Conservation (phyloP, 768 basidiomycete species). For the Termitomyces heimii region DNA sequence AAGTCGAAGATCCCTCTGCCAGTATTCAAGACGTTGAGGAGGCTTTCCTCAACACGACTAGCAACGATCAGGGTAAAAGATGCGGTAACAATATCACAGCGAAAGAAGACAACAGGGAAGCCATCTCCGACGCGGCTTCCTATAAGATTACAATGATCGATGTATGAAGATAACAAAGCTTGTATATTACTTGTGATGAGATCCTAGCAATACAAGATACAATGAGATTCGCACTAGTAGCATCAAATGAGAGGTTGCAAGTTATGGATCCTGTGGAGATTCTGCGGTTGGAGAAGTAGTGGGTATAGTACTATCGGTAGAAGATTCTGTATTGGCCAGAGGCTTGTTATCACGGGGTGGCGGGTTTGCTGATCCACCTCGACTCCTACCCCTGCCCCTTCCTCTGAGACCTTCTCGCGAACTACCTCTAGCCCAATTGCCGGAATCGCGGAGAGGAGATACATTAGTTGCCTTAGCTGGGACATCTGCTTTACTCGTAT, state of each 20-base stretch:
- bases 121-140: slow-evolving; percentile 7
- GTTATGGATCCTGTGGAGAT: slow-evolving; percentile 3
- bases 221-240: neutral
- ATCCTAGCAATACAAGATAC: slow-evolving; percentile 8
- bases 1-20: slow-evolving; percentile 20
- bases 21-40: slow-evolving; percentile 15
- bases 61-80: neutral
- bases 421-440: slow-evolving; percentile 24
- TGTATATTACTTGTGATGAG: neutral
- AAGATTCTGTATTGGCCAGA: neutral
- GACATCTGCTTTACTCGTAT: slow-evolving; percentile 4
- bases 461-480: neutral
- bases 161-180: neutral
- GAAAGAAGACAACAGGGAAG: neutral
- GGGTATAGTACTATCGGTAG: slow-evolving; percentile 1
- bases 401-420: slow-evolving; percentile 20
- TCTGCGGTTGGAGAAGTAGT: slow-evolving; percentile 2
- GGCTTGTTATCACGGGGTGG: neutral
- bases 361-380: slow-evolving; percentile 19
- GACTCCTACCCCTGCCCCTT: slow-evolving; percentile 28
- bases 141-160: neutral
- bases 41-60: slow-evolving; percentile 12
- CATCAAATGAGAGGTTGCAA: neutral
- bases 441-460: slow-evolving; percentile 8
- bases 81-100: neutral